Evolutionary conservation across 2,329 filamentous ascomycete species (phyloP), one percentile per base, ranked within the genome.

Genomic region (Pseudogymnoascus sp.): DNA sequence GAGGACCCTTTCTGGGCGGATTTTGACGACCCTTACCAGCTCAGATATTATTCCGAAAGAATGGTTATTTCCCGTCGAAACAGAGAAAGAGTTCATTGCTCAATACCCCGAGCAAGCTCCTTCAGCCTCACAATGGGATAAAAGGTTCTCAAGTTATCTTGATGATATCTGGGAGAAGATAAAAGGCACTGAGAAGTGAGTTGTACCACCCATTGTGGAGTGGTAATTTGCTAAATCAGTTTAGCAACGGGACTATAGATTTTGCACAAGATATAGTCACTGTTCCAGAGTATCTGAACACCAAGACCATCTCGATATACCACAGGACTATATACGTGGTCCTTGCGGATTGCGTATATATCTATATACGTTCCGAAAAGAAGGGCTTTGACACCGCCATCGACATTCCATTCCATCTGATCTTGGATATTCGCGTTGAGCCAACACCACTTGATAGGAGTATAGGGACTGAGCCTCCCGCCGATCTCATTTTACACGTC

Each of bases 101-200:
- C 31, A 61, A 41, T 61, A 61, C 39, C 60, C 60, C 10, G 25
- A 31, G 21, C 23, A 39, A 39, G 21, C n/a, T n/a, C 34, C 60
- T 16, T 61, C 60, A 16, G 60, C 60, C 13, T 61, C 60, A 39
- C 60, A 61, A 43, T 61, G 60, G 60, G 60, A 61, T 13, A 61
- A 61, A 41, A 61, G 6, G 14, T 61, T 61, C 39, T 43, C 34
- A 19, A 43, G 25, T 14, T 61, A 61, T 25, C 21, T 61, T 61
- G 60, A 61, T 41, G 14, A 25, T 11, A 41, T 61, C 34, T 61
- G 60, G 60, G 36, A n/a, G n/a, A 41, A 13, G 14, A 41, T 43
- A 61, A 4, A 13, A 16, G 16, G 11, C 7, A 25, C n/a, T 7
- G 51, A 34, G 51, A 57, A 61, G 60, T 41, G 60, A 39, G 34